These are phyloP conservation scores for Aureobasidium sp. DNA, from an alignment of 2,329 filamentous ascomycete species.

Conservation along the genomic window DNA sequence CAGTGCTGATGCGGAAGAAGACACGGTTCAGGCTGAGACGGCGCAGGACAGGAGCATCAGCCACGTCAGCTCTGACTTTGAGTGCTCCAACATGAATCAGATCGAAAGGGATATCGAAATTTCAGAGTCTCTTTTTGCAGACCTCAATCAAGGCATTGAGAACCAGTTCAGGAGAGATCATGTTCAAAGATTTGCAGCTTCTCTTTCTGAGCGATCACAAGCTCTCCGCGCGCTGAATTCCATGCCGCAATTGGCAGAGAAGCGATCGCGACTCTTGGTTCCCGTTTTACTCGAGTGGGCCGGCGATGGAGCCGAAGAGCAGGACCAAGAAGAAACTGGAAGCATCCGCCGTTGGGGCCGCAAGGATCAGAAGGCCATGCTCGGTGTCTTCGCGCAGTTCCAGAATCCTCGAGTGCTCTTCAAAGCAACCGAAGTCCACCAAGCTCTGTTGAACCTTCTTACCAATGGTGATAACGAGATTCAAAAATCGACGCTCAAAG, in stretches of 20 bases:
- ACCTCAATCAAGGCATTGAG: constrained; percentile 53
- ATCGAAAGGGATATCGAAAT: constrained; percentile 32
- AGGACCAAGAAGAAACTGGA: constrained; percentile 12
- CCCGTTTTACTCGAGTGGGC: constrained; percentile 82
- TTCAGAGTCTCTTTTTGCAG: constrained; percentile 19
- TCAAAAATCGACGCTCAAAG: constrained; percentile 77
- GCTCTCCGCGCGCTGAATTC: constrained; percentile 71
- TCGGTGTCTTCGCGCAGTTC: constrained; percentile 78
- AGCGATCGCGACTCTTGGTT: constrained; percentile 73
- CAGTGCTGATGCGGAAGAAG: constrained; percentile 33
- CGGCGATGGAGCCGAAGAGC: constrained; percentile 17
- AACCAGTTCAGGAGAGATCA: constrained; percentile 60
- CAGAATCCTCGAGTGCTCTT: constrained; percentile 79
- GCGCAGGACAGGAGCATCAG: constrained; percentile 6
- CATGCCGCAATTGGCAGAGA: constrained; percentile 73
- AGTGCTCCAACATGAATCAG: constrained; percentile 68
- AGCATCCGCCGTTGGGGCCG: constrained; percentile 52
- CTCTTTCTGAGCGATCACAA: constrained; percentile 60
- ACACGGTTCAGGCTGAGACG: constrained; percentile 23
- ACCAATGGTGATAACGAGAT: constrained; percentile 86
- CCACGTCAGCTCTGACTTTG: constrained; percentile 62
- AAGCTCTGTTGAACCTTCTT: constrained; percentile 66
- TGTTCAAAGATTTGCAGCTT: constrained; percentile 43
- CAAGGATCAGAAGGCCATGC: constrained; percentile 75
- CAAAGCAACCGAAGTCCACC: constrained; percentile 67